Evolutionary conservation across 2,329 filamentous ascomycete genomes (phyloP).

Genomic region (Aspergillus hiratsukae): DNA sequence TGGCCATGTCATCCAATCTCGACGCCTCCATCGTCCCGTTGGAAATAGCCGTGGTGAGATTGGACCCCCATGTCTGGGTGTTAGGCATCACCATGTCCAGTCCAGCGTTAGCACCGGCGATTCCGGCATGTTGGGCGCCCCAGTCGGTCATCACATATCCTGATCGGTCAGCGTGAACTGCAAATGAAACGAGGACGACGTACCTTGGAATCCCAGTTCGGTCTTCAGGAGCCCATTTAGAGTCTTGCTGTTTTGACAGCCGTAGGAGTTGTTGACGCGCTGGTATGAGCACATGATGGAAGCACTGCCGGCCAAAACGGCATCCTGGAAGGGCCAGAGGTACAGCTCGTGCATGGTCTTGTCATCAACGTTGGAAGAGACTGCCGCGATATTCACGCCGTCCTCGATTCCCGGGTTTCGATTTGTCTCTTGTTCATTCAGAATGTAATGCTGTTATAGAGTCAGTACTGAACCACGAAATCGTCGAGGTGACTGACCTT

Average conservation of each 20-base stretch:
- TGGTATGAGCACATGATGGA: conserved; percentile 57
- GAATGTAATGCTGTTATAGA: conserved; percentile 51
- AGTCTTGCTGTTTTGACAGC: conserved; percentile 72
- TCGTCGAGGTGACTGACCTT: conserved; percentile 10
- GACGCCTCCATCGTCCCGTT: conserved; percentile 56
- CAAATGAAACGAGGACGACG: background rate
- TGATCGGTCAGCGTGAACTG: conserved; percentile 28
- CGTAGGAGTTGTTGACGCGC: conserved; percentile 74
- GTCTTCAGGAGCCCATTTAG: conserved; percentile 73
- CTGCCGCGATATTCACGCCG: conserved; percentile 30
- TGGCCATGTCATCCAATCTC: conserved; percentile 59
- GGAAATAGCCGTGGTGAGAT: conserved; percentile 53
- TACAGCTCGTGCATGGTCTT: conserved; percentile 63
- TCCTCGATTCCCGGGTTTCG: conserved; percentile 11
- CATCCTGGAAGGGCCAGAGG: conserved; percentile 62
- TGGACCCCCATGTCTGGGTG: conserved; percentile 15
- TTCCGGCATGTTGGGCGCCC: conserved; percentile 63
- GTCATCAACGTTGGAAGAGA: conserved; percentile 62
- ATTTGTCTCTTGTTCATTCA: conserved; percentile 55
- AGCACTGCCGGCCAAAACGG: conserved; percentile 53
- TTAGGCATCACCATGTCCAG: conserved; percentile 24
- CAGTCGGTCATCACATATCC: conserved; percentile 78
- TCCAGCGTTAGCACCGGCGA: conserved; percentile 20
- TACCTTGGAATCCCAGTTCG: conserved; percentile 65
- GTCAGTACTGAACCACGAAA: background rate